Base-by-base conservation (phyloP, 176 grass and related monocot species). In the Pontederia crassipes region DNA sequence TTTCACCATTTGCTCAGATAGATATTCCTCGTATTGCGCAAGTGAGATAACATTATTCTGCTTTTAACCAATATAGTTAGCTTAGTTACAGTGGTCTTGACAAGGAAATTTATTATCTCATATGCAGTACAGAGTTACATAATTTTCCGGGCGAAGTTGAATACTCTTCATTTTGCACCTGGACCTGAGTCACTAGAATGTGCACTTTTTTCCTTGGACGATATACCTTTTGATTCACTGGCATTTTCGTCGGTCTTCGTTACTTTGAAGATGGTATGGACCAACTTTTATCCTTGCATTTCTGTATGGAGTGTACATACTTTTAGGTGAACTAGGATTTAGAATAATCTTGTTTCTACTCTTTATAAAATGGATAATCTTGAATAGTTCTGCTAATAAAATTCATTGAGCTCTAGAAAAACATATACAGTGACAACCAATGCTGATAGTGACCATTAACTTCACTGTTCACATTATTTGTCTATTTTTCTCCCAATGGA, bases 61-160 rank as follows among this genome's bases (percentile, higher is more conserved):
- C 17, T 24, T 15, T 15, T 46, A 57, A 57, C 16, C 24, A 11
- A 18, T 28, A 46, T 18, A 1, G 35, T 12, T 50, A 65, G 8
- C 11, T 14, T 52, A 45, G 46, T 57, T 15, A 5, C 17, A 26
- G 28, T 69, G 48, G 10, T 65, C 16, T 65, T 49, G 46, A 20
- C 49, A 65, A 65, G 47, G 46, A 65, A 27, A n/a, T 28, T 50
- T 75, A 74, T 11, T 86, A 46, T 77, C 69, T 92, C 79, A 59
- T 70, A 89, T 98, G 82, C 94, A 98, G 93, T 98, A 74, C 71
- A 98, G 94, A 98, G 88, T 83, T 98, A 98, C 79, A 79, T 98
- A 70, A 98, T 98, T 81, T 98, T 98, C 88, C 94, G 94, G 74
- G 94, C 94, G 74, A 93, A 74, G 75, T 65, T 98, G 62, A 98